A percentile compares a stretch with the other conserved stretches of the same genome.
Evolutionary conservation across 2,329 filamentous ascomycete genomes (phyloP).

Genomic region (Neonectria coccinea): DNA sequence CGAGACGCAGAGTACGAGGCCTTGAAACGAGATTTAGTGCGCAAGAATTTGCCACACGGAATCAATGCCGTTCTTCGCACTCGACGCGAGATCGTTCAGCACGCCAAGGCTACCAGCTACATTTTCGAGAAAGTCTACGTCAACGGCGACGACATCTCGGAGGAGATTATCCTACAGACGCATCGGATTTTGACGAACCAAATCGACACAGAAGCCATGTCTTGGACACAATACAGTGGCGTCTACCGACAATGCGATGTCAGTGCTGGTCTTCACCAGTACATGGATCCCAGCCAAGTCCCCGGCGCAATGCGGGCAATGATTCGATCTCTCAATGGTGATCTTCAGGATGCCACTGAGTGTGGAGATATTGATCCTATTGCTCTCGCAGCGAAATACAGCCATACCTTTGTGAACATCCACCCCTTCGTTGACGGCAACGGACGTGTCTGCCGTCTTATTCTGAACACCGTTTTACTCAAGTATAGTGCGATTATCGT

Average conservation of each 20-base stretch:
- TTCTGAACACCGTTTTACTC: slow-evolving; percentile 50
- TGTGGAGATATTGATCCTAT: slow-evolving; percentile 36
- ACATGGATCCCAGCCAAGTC: slow-evolving; percentile 23
- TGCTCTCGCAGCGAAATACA: slow-evolving; percentile 45
- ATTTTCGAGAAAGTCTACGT: slow-evolving; percentile 31
- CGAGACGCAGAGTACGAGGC: not conserved
- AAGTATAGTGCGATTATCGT: slow-evolving; percentile 41
- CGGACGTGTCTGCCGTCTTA: slow-evolving; percentile 48
- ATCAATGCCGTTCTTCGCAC: too few relatives aligned
- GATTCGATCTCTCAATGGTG: slow-evolving; percentile 33
- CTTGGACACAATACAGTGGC: slow-evolving; percentile 31
- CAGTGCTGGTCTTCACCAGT: slow-evolving; percentile 17
- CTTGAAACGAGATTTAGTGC: too few relatives aligned
- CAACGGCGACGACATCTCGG: slow-evolving; percentile 24
- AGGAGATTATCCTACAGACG: slow-evolving; percentile 40
- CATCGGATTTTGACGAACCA: slow-evolving; percentile 39
- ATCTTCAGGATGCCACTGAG: slow-evolving; percentile 35
- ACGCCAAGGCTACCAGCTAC: slow-evolving; percentile 28
- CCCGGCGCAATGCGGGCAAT: slow-evolving; percentile 42
- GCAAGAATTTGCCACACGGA: too few relatives aligned
- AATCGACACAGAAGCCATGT: slow-evolving; percentile 10
- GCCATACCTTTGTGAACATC: slow-evolving; percentile 48
- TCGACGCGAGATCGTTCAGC: slow-evolving; percentile 18
- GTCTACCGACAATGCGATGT: slow-evolving; percentile 43
- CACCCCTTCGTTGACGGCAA: slow-evolving; percentile 54